Conservation (phyloP, 106 monocot genomes). For the Acorus calamus region DNA sequence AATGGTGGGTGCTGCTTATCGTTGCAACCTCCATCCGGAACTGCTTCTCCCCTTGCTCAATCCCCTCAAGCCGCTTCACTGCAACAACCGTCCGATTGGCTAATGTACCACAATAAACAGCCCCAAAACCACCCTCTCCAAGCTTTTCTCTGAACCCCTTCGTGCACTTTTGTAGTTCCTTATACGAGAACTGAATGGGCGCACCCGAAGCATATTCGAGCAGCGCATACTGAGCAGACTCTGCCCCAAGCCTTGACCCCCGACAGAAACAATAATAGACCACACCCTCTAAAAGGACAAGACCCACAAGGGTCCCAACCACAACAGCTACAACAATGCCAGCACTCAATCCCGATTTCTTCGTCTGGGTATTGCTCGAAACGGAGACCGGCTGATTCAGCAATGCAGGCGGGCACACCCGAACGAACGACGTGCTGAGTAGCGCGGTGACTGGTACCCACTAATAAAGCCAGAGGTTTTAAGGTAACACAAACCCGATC, state of each 20-base stretch:
- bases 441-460: neutral
- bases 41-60: no score
- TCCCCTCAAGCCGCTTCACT: no score
- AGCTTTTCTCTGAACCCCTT: no score
- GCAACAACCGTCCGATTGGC: no score
- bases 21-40: no score
- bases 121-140: no score
- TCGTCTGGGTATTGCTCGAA: neutral
- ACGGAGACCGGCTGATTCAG: slow-evolving; percentile 4
- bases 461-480: neutral
- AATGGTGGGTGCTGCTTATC: no score
- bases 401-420: slow-evolving; percentile 10
- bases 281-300: slow-evolving; percentile 37
- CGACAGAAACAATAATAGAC: slow-evolving; percentile 67
- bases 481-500: neutral
- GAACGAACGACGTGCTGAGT: neutral
- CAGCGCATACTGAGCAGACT: slow-evolving; percentile 58
- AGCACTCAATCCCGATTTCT: slow-evolving; percentile 16
- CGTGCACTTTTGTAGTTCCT: slow-evolving; percentile 54
- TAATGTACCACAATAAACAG: no score
- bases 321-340: slow-evolving; percentile 40
- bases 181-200: slow-evolving; percentile 69
- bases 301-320: slow-evolving; percentile 24
- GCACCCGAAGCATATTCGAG: slow-evolving; percentile 82
- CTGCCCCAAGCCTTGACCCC: slow-evolving; percentile 40